Base-by-base conservation (phyloP, 805 yeast genomes). In the Myxozyma melibiosi region DNA sequence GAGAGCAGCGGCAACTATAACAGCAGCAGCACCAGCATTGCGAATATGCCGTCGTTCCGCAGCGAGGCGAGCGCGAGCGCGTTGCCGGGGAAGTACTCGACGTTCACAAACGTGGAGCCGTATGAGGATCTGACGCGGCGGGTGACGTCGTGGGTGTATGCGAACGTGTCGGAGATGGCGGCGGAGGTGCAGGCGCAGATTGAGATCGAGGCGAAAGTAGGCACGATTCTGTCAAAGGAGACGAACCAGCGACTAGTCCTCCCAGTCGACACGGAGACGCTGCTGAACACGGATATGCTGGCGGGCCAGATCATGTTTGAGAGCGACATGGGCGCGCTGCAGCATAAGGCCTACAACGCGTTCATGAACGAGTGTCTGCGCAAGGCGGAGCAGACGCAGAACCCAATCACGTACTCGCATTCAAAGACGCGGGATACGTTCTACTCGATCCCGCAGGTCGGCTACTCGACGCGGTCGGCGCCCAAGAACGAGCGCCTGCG, bases 101-200 rank as follows among this genome's bases (percentile, higher is more conserved):
- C 89, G 34, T 80, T 86, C 20, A 84, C 88, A 0, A 89, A 88
- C 6, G 79, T 85, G 0, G 85, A 82, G 51, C 90, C 90, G 0
- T 80, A 88, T 40, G 86, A 87, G 65, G 89, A 87, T 66, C 76
- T 87, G 53, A 85, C 89, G 6, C 81, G 89, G 68, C 80, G 87
- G 31, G 83, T 88, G 4, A 85, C 92, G 20, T 87, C 84, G 66
- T 88, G 96, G 96, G 79, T 88, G 13, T 88, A 86, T 75, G 90
- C 94, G 14, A 86, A 86, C 61, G 77, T 88, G 46, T 78, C 79
- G 45, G 84, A 35, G 18, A 40, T 58, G 60, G 16, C 60, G 3
- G 49, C 53, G 7, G 63, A 55, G 11, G 28, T 31, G 22, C 63
- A 58, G 34, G 20, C 39, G 35, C 53, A 55, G 22, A 7, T 58